phyloP scores from a whole-genome alignment of 495 filamentous ascomycete genomes.

The Massariosphaeria phaeospora region DNA sequence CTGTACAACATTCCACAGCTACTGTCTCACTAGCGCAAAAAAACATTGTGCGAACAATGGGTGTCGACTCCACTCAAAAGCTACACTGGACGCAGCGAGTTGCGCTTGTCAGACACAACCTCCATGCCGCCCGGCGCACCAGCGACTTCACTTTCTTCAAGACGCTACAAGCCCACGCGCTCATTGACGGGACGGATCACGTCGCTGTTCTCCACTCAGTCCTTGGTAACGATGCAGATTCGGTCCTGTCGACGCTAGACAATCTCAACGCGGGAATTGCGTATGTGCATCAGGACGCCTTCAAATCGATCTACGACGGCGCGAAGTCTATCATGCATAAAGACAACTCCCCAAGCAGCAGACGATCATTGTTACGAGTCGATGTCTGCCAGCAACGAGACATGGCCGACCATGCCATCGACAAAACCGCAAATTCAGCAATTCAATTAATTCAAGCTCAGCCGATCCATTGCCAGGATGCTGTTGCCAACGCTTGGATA shows the following conservation, averaged over 20 bases:
- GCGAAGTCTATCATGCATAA: conserved; percentile 33
- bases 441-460: conserved; percentile 36
- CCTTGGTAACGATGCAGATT: conserved; percentile 37
- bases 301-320: conserved; percentile 41
- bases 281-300: conserved; percentile 41
- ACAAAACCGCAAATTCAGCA: conserved; percentile 39
- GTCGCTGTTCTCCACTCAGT: conserved; percentile 34
- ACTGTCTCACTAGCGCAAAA: not conserved
- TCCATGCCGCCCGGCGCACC: conserved; percentile 39
- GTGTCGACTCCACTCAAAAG: conserved; percentile 16
- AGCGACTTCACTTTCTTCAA: conserved; percentile 43
- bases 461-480: conserved; percentile 32
- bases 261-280: conserved; percentile 41
- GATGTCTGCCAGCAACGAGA: conserved; percentile 39
- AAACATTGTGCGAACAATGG: conserved; percentile 10
- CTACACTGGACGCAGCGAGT: conserved; percentile 41
- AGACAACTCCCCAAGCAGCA: conserved; percentile 16
- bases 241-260: conserved; percentile 37
- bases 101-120: conserved; percentile 39
- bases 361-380: conserved; percentile 26
- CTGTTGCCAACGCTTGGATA: conserved; percentile 38
- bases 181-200: conserved; percentile 38
- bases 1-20: not conserved
- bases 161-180: conserved; percentile 35
- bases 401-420: conserved; percentile 39